Percentiles rank a stretch among this genome's conserved stretches.
Conservation (phyloP, 202 grass and related monocot species). For the Hordeum pubiflorum region DNA sequence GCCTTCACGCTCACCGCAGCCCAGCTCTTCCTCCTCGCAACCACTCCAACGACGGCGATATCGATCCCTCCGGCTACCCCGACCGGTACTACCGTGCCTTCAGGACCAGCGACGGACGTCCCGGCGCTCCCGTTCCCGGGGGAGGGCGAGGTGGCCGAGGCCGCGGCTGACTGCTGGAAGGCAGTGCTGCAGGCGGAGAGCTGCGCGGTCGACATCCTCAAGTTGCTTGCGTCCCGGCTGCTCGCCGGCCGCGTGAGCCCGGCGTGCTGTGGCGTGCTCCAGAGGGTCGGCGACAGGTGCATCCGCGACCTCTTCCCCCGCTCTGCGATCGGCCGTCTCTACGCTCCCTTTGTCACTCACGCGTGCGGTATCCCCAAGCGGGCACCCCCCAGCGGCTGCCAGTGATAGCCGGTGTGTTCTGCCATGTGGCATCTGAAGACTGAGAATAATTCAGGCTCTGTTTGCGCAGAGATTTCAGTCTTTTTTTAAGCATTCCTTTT, state of each 20-base stretch:
- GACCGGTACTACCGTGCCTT: not conserved
- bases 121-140: not conserved
- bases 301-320: not conserved
- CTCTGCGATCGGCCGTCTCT: conserved; percentile 9
- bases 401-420: not conserved
- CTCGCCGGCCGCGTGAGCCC: not conserved
- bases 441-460: not conserved
- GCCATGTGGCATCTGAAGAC: not conserved
- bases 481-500: too few relatives aligned
- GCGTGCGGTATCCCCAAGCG: not conserved
- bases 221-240: not conserved
- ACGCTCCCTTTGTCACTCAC: not conserved
- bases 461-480: too few relatives aligned
- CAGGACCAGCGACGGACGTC: not conserved
- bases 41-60: not conserved
- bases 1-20: not conserved
- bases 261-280: conserved; percentile 18
- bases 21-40: not conserved
- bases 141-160: not conserved
- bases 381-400: not conserved
- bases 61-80: not conserved
- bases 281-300: not conserved
- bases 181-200: not conserved
- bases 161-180: not conserved
- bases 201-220: not conserved